Base-by-base conservation (phyloP, 2,329 filamentous ascomycete genomes). In the Spiromastix sp. region DNA sequence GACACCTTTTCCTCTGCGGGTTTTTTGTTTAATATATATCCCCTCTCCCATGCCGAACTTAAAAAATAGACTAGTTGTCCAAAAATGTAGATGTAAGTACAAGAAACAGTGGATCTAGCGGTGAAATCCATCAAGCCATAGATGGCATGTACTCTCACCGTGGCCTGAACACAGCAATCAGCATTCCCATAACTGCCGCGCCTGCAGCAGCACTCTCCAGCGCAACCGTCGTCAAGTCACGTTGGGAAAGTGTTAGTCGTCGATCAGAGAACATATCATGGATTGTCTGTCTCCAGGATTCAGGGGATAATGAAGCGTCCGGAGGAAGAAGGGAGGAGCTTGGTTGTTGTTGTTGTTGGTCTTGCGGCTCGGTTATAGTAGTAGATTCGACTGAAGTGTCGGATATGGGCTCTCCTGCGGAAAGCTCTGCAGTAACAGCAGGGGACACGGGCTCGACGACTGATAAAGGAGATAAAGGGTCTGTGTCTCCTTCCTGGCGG, bases 171-270 rank as follows among this genome's bases (percentile, higher is more conserved):
- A 77, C 44, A 4, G 67, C 66, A 34, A 80, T 47, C 25, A 72
- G 29, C 31, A 65, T 56, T 22, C 70, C 71, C 34, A 71, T 71
- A 11, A 81, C 45, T 0, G 70, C 67, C 8, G 77, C 80, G n/a
- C 82, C 81, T 0, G 74, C 70, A 18, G 74, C 67, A 5, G 72
- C 76, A 36, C 80, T 73, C 57, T 86, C 74, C 22, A 85, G 59
- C 32, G 73, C 78, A 45, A 83, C 63, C n/a, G 79, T 58, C 2
- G 81, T 84, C 20, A 81, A 61, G 48, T 87, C 81, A 34, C 74
- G 71, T 66, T 83, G 82, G 28, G 72, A 72, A 42, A 85, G 49
- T 32, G 70, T 64, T 48, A 85, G 63, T 41, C 60, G 62, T 45
- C 76, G 67, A 37, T 85, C 76, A 56, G 80, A 84, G 58, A 71